Evolutionary conservation across 306 rosid species (phyloP).

Genomic region (Lotus japonicus): DNA sequence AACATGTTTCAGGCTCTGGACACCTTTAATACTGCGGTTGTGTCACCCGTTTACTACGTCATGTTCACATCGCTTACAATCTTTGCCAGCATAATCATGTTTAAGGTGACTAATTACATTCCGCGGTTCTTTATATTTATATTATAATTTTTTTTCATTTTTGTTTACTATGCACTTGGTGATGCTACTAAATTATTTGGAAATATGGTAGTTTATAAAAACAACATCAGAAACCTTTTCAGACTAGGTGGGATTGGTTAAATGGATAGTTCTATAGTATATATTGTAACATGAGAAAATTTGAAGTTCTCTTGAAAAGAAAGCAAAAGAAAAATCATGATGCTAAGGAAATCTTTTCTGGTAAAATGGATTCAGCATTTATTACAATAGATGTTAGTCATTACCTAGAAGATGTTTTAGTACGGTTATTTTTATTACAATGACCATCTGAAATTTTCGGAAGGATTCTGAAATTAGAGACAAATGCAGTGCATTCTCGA

Average conservation of each 20-base stretch:
- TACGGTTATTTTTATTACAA: too few species aligned
- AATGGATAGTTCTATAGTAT: not conserved
- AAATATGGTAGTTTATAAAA: not conserved
- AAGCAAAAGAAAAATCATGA: too few species aligned
- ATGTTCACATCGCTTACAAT: conserved; percentile 82
- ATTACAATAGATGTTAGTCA: not conserved
- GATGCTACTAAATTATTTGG: not conserved
- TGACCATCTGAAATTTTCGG: too few species aligned
- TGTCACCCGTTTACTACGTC: conserved; percentile 87
- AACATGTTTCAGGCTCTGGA: conserved; percentile 68
- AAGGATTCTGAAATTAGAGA: too few species aligned
- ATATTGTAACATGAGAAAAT: not conserved
- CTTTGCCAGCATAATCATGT: conserved; percentile 86
- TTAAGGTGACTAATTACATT: conserved; percentile 45
- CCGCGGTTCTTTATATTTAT: not conserved
- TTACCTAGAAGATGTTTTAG: too few species aligned
- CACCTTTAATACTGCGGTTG: conserved; percentile 84
- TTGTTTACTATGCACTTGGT: not conserved
- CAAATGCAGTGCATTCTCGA: too few species aligned
- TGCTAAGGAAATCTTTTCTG: not conserved
- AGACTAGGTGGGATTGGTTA: not conserved
- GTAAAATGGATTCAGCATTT: not conserved
- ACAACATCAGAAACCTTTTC: not conserved
- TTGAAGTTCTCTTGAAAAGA: not conserved
- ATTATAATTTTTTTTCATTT: not conserved